Conservation (phyloP, 2,329 filamentous ascomycete species). For the Graphium sp. region DNA sequence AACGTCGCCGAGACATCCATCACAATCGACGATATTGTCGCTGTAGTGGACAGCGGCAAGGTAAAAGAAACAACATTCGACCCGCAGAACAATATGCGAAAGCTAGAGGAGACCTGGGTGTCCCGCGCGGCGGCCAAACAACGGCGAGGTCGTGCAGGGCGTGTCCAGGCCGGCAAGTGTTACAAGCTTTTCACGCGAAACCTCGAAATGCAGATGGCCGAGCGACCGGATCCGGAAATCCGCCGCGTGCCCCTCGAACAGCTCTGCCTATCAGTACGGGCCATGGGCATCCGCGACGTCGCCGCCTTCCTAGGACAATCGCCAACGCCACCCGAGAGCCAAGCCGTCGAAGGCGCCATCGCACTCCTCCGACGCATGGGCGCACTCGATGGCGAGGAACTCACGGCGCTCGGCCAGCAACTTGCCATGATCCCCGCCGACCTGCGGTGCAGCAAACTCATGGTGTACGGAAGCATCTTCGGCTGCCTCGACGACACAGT, state of each 20-base stretch:
- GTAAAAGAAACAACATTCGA: conserved; percentile 97
- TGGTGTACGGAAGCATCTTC: conserved; percentile 90
- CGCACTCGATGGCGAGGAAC: conserved; percentile 66
- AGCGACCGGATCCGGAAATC: conserved; percentile 86
- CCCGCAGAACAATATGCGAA: conserved; percentile 80
- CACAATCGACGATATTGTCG: conserved; percentile 93
- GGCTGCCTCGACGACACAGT: conserved; percentile 79
- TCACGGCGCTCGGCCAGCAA: conserved; percentile 84
- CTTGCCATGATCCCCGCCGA: conserved; percentile 93
- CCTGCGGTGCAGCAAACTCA: conserved; percentile 79
- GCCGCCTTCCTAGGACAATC: conserved; percentile 67
- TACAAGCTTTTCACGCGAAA: conserved; percentile 90
- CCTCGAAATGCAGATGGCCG: conserved; percentile 72
- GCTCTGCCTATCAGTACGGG: conserved; percentile 82
- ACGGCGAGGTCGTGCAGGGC: conserved; percentile 77
- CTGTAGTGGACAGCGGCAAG: conserved; percentile 84
- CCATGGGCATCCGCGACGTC: conserved; percentile 82
- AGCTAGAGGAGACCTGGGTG: conserved; percentile 88
- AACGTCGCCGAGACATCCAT: conserved; percentile 98
- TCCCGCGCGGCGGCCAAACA: conserved; percentile 91
- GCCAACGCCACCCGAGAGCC: conserved; percentile 71
- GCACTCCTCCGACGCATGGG: conserved; percentile 69
- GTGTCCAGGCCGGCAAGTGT: conserved; percentile 79
- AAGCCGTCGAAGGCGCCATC: conserved; percentile 76
- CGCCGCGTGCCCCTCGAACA: conserved; percentile 85